Base-by-base conservation (phyloP, 2,329 filamentous ascomycete genomes). In the Aspergillus intermedius region DNA sequence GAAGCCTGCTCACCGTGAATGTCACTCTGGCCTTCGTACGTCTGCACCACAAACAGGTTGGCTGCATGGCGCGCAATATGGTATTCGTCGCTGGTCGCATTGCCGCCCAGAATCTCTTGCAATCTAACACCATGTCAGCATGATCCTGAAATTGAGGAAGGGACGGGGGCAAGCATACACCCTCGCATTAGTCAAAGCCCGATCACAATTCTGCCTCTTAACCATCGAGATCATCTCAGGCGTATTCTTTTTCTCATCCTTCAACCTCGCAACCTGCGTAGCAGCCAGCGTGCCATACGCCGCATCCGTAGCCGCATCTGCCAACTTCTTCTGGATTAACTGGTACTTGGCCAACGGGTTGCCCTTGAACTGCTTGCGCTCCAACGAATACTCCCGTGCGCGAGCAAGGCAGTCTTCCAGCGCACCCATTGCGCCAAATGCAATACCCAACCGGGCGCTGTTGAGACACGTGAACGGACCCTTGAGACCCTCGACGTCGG, bases 171-270 rank as follows among this genome's bases (percentile, higher is more conserved):
- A 46, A 51, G 70, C 78, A 62, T 72, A 80, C 64, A 78, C 75
- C 56, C 93, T 79, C 17, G 90, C 83, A 57, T 91, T 90, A 25
- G 80, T 74, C 60, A 98, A 74, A 13, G 93, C 93, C 46, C 85
- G 77, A 71, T 98, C 93, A 70, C 93, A 98, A 71, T 98, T 98
- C 74, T 97, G 91, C 58, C 93, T 79, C 80, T 98, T 98, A 66
- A 97, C 84, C 88, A 98, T 85, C 7, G 80, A 83, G 62, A 98
- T 95, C 91, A 97, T 97, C 75, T 98, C 93, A 5, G 93, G 91
- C 2, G 86, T 84, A 21, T 81, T 83, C 69, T 89, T 88, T 54
- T 91, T 91, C 65, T 88, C 83, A 60, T 97, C 91, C 79, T 96
- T 97, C 49, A 97, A 80, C 53, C 91, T 78, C 46, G 90, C 91